Conservation (phyloP, 1,284 basidiomycete species). For the Leccinum fuscescens region DNA sequence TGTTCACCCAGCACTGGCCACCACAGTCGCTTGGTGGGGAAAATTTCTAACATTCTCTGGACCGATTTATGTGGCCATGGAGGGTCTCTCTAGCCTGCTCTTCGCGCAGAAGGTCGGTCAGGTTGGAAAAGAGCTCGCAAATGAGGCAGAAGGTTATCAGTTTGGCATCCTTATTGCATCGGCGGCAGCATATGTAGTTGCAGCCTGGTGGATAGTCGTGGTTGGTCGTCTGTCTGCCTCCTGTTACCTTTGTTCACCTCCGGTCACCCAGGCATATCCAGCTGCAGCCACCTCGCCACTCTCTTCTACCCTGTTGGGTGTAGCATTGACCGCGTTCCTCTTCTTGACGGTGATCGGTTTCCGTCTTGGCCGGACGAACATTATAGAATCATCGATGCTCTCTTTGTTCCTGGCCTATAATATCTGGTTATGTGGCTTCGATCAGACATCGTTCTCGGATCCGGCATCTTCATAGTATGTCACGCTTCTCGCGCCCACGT, state of each 20-base stretch:
- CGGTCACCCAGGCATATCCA: conserved; percentile 60
- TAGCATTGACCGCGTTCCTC: conserved; percentile 66
- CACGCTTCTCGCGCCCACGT: background rate
- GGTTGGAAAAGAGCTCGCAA: conserved; percentile 67
- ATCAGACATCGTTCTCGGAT: conserved; percentile 65
- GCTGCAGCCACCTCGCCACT: conserved; percentile 77
- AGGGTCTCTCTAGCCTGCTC: conserved; percentile 79
- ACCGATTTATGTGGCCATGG: conserved; percentile 77
- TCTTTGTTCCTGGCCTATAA: conserved; percentile 86
- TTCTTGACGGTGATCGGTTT: conserved; percentile 93
- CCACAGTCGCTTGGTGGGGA: conserved; percentile 70
- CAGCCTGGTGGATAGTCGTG: conserved; percentile 78
- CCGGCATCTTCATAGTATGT: conserved; percentile 75
- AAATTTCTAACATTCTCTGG: conserved; percentile 66
- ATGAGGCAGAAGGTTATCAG: conserved; percentile 68
- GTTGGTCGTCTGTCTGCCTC: conserved; percentile 42
- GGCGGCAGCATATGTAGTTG: conserved; percentile 71
- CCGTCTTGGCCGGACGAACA: conserved; percentile 82
- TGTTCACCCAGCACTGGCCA: conserved; percentile 56
- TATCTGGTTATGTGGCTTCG: conserved; percentile 79
- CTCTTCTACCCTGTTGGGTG: conserved; percentile 82
- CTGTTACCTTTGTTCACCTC: conserved; percentile 5
- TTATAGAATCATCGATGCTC: conserved; percentile 87
- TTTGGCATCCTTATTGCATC: conserved; percentile 71
- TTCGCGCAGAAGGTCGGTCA: conserved; percentile 80